phyloP scores from a whole-genome alignment of 495 filamentous ascomycete species.

The Podospora pseudocomata region DNA sequence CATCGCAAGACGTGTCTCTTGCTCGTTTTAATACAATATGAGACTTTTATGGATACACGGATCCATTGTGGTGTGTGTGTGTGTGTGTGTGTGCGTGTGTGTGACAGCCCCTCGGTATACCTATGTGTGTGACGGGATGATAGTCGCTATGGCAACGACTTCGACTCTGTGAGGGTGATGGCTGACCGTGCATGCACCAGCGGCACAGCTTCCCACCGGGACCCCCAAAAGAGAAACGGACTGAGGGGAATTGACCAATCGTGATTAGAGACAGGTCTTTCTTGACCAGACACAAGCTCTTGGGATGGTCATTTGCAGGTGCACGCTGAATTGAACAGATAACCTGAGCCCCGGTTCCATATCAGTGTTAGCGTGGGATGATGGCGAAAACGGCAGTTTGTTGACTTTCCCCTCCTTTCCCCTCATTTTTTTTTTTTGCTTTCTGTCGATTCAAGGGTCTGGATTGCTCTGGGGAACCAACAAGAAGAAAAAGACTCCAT shows the following conservation, averaged over 20 bases:
- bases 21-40: background rate
- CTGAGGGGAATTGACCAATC: background rate
- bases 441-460: background rate
- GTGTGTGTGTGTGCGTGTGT: background rate
- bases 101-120: background rate
- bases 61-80: background rate
- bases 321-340: too few relatives aligned
- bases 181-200: background rate
- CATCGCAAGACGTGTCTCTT: background rate
- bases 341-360: background rate
- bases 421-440: background rate
- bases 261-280: background rate
- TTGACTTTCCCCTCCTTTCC: background rate
- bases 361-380: background rate
- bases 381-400: constrained; percentile 12
- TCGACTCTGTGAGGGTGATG: background rate
- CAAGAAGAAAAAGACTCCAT: background rate
- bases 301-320: background rate
- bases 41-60: background rate
- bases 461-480: background rate
- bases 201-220: background rate
- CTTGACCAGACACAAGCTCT: background rate
- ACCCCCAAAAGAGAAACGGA: background rate
- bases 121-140: background rate
- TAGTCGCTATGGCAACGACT: constrained; percentile 1